Percentiles rank a stretch among this genome's conserved stretches.
Conservation (phyloP, 345 rosid genomes). For the Eucalyptus marginata region DNA sequence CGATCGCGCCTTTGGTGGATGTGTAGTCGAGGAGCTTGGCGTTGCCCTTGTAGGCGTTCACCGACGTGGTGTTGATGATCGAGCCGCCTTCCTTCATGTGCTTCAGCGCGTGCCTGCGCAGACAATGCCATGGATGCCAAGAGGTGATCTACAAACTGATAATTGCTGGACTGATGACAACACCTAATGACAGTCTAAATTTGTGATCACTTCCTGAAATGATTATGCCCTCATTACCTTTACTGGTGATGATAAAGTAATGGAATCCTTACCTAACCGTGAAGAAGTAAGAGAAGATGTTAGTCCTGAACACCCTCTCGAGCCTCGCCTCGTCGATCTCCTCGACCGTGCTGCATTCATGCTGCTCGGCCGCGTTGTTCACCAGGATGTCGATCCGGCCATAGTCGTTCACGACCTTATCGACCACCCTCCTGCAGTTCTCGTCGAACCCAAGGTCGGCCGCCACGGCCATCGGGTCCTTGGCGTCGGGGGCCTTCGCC, state of each 20-base stretch:
- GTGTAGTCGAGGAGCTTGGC: slow-evolving; percentile 20
- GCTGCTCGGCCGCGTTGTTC: slow-evolving; percentile 62
- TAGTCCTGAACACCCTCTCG: slow-evolving; percentile 61
- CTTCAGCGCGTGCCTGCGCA: slow-evolving; percentile 43
- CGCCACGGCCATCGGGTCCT: slow-evolving; percentile 45
- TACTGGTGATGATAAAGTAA: not conserved
- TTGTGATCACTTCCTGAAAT: not conserved
- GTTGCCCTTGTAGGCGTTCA: slow-evolving; percentile 26
- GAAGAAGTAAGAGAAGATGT: slow-evolving; percentile 64
- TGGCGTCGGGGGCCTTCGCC: slow-evolving; percentile 33
- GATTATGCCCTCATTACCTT: not conserved
- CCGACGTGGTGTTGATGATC: slow-evolving; percentile 17
- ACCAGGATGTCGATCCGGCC: slow-evolving; percentile 59
- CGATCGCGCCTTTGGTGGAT: slow-evolving; percentile 26
- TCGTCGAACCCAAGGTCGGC: slow-evolving; percentile 54
- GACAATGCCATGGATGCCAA: rapidly evolving
- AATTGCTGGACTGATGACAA: not conserved
- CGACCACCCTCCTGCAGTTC: slow-evolving; percentile 55
- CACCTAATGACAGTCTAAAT: rapidly evolving
- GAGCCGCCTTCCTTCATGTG: slow-evolving; percentile 71
- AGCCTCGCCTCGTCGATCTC: slow-evolving; percentile 65
- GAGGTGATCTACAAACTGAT: not conserved
- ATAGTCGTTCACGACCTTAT: slow-evolving; percentile 45
- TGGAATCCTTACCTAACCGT: slow-evolving; percentile 10
- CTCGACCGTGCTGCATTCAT: slow-evolving; percentile 30